Evolutionary conservation across 2,329 filamentous ascomycete genomes (phyloP).

Genomic region (Diaporthe australafricana): DNA sequence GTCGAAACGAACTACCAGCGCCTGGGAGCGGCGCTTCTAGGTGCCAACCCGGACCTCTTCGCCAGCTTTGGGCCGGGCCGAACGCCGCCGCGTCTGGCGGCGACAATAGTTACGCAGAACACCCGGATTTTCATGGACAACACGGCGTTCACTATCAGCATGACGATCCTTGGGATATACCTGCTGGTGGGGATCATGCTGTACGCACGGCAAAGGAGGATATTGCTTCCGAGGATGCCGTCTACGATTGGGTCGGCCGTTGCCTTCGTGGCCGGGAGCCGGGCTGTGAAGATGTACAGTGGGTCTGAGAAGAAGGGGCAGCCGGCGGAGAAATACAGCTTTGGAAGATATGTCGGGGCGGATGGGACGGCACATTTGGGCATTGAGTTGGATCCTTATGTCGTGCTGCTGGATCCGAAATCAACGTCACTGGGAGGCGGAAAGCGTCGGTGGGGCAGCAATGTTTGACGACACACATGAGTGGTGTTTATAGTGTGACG

Average conservation of each 20-base stretch:
- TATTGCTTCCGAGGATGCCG: conserved; percentile 62
- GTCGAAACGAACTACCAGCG: conserved; percentile 44
- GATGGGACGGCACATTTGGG: conserved; percentile 63
- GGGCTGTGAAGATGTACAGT: conserved; percentile 51
- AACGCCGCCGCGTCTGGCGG: too few relatives aligned
- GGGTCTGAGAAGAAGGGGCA: neutral
- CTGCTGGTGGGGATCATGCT: conserved; percentile 54
- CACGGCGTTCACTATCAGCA: conserved; percentile 57
- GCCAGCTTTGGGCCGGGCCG: too few relatives aligned
- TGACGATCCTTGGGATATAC: conserved; percentile 57
- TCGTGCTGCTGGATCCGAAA: conserved; percentile 45
- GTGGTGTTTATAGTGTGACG: too few relatives aligned
- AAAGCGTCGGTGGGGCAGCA: neutral
- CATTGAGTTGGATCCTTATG: conserved; percentile 61
- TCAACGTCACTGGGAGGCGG: neutral
- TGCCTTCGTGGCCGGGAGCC: conserved; percentile 60
- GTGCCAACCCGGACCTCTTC: conserved; percentile 56
- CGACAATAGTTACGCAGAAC: conserved; percentile 42
- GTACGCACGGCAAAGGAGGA: conserved; percentile 54
- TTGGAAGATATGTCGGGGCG: conserved; percentile 59
- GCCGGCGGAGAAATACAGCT: conserved; percentile 52
- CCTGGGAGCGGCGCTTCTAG: conserved; percentile 48
- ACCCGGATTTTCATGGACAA: conserved; percentile 61
- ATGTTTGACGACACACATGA: neutral
- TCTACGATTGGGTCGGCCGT: conserved; percentile 61